phyloP scores from a whole-genome alignment of 2,329 filamentous ascomycete species.

The Nemania sp. region DNA sequence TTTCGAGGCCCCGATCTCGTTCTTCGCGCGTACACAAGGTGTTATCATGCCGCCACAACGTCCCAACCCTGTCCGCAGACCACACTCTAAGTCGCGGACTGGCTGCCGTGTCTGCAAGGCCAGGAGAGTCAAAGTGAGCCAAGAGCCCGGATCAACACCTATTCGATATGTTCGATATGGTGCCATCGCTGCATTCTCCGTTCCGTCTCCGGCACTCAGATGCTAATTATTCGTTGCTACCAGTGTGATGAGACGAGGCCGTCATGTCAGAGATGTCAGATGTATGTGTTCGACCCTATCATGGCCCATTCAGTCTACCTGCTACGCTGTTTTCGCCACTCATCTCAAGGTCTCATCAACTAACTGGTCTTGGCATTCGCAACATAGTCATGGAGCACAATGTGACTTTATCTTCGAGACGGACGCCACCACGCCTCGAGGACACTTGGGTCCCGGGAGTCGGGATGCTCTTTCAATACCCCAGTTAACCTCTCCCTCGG shows the following conservation, averaged over 20 bases:
- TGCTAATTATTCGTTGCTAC: slow-evolving; percentile 8
- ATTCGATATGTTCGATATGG: neutral
- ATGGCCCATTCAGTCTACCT: no score
- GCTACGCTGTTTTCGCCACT: no score
- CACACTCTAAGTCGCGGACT: slow-evolving; percentile 36
- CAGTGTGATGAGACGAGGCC: slow-evolving; percentile 36
- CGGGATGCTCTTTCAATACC: slow-evolving; percentile 26
- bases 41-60: slow-evolving; percentile 26
- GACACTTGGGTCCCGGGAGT: neutral
- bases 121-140: slow-evolving; percentile 34
- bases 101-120: slow-evolving; percentile 36
- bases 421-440: slow-evolving; percentile 10
- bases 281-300: slow-evolving; percentile 22
- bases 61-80: slow-evolving; percentile 31
- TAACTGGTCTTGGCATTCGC: neutral
- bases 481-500: slow-evolving; percentile 26
- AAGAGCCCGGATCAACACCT: neutral
- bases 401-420: slow-evolving; percentile 31
- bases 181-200: neutral
- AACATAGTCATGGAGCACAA: slow-evolving; percentile 29
- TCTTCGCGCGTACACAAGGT: neutral
- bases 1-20: slow-evolving; percentile 9
- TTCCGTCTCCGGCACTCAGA: neutral
- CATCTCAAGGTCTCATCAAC: neutral
- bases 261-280: slow-evolving; percentile 35